Percentiles rank a stretch among this genome's conserved stretches.
These are phyloP conservation scores for Arctium minus DNA, from an alignment of 129 eudicot species.

Conservation along the genomic window DNA sequence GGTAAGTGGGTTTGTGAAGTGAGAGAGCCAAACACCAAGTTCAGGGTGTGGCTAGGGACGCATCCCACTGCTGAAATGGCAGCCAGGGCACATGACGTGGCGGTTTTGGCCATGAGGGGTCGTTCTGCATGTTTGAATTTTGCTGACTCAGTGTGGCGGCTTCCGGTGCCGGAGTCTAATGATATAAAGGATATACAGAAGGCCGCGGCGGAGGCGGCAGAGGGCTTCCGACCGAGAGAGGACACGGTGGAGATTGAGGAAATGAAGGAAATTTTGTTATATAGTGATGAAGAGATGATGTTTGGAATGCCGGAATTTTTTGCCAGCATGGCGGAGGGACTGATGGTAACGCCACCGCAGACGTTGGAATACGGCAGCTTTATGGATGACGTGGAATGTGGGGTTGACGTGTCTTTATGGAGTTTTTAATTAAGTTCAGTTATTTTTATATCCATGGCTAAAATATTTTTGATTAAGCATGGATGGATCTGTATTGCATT, in stretches of 20 bases:
- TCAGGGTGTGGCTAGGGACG: background rate
- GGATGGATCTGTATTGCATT: background rate
- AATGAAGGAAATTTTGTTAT: background rate
- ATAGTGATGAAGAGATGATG: constrained; percentile 42
- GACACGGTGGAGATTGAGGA: background rate
- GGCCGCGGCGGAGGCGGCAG: constrained; percentile 65
- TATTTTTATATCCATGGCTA: background rate
- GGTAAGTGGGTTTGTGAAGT: background rate
- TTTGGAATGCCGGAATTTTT: constrained; percentile 54
- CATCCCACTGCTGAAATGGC: no score
- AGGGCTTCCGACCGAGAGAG: constrained; percentile 33
- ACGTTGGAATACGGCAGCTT: background rate
- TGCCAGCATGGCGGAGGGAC: constrained; percentile 46
- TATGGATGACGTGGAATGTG: constrained; percentile 19
- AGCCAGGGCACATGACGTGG: no score
- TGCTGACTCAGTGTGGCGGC: constrained; percentile 58
- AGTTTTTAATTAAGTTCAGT: background rate
- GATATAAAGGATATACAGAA: background rate
- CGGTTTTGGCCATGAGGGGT: no score
- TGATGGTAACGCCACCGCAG: constrained; percentile 50
- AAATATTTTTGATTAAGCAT: no score
- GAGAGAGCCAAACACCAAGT: background rate
- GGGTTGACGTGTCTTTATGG: constrained; percentile 33
- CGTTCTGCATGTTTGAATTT: constrained; percentile 27
- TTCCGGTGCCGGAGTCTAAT: constrained; percentile 41